Conservation (phyloP, 805 yeast species). For the Candida montana region DNA sequence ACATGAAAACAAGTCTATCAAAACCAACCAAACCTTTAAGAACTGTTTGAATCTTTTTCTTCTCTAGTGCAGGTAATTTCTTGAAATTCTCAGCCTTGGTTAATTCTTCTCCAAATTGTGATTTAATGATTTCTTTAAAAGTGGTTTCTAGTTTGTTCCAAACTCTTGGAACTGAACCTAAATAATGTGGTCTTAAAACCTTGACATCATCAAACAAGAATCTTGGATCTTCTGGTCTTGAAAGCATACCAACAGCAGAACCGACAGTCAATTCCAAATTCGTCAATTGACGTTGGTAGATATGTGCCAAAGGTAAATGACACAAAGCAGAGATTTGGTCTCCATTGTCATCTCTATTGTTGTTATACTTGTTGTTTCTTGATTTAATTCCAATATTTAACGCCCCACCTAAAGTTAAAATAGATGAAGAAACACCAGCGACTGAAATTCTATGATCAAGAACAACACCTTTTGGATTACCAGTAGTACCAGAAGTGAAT, state of each 20-base stretch:
- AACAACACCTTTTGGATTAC: constrained; percentile 67
- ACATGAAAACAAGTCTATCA: constrained; percentile 32
- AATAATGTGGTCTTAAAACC: constrained; percentile 43
- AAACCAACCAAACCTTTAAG: constrained; percentile 42
- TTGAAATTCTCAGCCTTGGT: not conserved
- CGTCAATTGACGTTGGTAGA: constrained; percentile 42
- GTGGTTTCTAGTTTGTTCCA: constrained; percentile 54
- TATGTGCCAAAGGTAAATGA: constrained; percentile 54
- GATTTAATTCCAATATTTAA: constrained; percentile 15
- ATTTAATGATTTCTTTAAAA: constrained; percentile 31
- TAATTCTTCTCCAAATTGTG: constrained; percentile 6
- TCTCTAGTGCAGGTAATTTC: constrained; percentile 3
- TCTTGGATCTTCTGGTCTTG: constrained; percentile 48
- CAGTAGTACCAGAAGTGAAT: constrained; percentile 74
- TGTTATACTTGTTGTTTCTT: constrained; percentile 4
- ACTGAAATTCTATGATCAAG: constrained; percentile 45
- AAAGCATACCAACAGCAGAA: constrained; percentile 24
- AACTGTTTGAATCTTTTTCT: constrained; percentile 28
- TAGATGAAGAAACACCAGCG: constrained; percentile 40
- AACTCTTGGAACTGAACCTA: constrained; percentile 59
- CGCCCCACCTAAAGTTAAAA: constrained; percentile 25
- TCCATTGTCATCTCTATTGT: constrained; percentile 19
- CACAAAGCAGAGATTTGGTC: constrained; percentile 31
- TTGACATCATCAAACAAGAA: constrained; percentile 51
- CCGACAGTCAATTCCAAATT: constrained; percentile 41